A percentile compares a stretch with the other conserved stretches of the same genome.
phyloP scores from a whole-genome alignment of 176 grass and related monocot genomes.

The Triticum aestivum region IWGSC_CS_RefSeq_v2.1 NC_057813.1:391630709-391631208 shows the following conservation, averaged over 20 bases:
- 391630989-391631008: neutral
- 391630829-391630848: neutral
- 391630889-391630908: neutral
- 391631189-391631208: neutral
- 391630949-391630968: neutral
- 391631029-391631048: neutral
- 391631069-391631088: neutral
- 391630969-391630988: neutral
- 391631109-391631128: neutral
- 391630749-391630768: too few species aligned
- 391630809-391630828: neutral
- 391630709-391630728: too few species aligned
- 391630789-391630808: neutral
- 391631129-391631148: neutral
- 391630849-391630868: neutral
- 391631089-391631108: neutral
- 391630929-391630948: neutral
- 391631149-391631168: neutral
- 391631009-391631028: neutral
- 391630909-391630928: neutral
- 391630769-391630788: neutral
- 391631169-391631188: too few species aligned
- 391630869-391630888: neutral
- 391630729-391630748: too few species aligned
- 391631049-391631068: neutral